Conservation (phyloP, 2,329 filamentous ascomycete genomes). For the Aspergillus sp. region DNA sequence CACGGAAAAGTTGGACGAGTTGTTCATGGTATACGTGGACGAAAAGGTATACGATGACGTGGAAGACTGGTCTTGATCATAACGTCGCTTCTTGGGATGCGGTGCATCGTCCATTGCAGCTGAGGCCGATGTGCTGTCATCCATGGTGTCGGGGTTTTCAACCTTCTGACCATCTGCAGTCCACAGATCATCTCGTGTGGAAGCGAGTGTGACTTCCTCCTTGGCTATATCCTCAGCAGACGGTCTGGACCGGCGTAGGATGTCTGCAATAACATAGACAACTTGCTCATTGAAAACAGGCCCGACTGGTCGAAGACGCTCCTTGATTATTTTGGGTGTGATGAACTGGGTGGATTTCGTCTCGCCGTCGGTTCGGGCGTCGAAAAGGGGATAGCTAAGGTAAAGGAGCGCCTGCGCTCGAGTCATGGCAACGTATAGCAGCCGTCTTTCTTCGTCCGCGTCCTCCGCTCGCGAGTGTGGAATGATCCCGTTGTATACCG, state of each 20-base stretch:
- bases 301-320: constrained; percentile 57
- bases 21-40: constrained; percentile 60
- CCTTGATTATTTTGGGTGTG: constrained; percentile 48
- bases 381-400: constrained; percentile 71
- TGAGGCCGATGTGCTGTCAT: constrained; percentile 26
- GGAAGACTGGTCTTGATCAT: constrained; percentile 14
- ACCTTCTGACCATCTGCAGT: constrained; percentile 58
- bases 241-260: constrained; percentile 62
- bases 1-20: constrained; percentile 32
- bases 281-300: constrained; percentile 63
- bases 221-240: constrained; percentile 51
- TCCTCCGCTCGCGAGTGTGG: constrained; percentile 85
- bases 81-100: constrained; percentile 23
- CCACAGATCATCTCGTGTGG: constrained; percentile 61
- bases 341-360: constrained; percentile 69
- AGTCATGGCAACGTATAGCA: constrained; percentile 97
- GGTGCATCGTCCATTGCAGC: constrained; percentile 14
- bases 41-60: constrained; percentile 28
- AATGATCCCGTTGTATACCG: constrained; percentile 83
- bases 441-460: constrained; percentile 75
- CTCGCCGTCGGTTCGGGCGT: constrained; percentile 49
- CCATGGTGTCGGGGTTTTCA: constrained; percentile 29
- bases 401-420: constrained; percentile 82
- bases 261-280: constrained; percentile 64
- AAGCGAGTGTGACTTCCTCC: constrained; percentile 38